Evolutionary conservation across 2,329 filamentous ascomycete genomes (phyloP).

Genomic region (Fusarium humuli): DNA sequence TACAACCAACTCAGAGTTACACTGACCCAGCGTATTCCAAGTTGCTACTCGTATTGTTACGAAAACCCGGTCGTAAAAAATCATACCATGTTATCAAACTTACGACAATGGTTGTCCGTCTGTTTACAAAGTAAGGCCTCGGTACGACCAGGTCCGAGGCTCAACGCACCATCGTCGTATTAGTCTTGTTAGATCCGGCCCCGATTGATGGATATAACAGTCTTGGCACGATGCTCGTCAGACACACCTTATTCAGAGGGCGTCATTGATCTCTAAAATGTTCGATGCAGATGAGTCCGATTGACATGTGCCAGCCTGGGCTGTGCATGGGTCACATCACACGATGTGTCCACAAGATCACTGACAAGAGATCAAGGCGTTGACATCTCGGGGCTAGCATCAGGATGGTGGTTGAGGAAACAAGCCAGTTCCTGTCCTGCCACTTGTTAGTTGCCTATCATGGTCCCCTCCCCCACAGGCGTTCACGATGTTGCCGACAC

Average conservation of each 20-base stretch:
- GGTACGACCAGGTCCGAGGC: conserved; percentile 1
- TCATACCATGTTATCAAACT: background rate
- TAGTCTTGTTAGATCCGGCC: background rate
- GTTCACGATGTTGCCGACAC: conserved; percentile 33
- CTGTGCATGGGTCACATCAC: conserved; percentile 19
- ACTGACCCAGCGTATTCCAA: background rate
- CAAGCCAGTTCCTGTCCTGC: conserved; percentile 17
- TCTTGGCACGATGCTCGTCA: background rate
- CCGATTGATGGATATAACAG: background rate
- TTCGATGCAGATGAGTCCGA: background rate
- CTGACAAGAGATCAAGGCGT: conserved; percentile 18
- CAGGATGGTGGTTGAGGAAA: conserved; percentile 11
- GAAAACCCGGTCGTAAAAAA: background rate
- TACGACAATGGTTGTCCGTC: background rate
- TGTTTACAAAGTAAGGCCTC: background rate
- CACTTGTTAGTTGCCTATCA: conserved; percentile 16
- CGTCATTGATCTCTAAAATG: conserved; percentile 13
- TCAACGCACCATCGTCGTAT: background rate
- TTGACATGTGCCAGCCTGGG: conserved; percentile 30
- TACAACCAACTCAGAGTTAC: background rate
- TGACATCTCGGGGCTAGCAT: conserved; percentile 19
- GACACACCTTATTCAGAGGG: conserved; percentile 1
- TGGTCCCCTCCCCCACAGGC: conserved; percentile 38
- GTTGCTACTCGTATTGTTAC: background rate
- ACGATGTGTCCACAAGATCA: conserved; percentile 30